Evolutionary conservation across 2,329 filamentous ascomycete genomes (phyloP).

Genomic region (Colletotrichum viniferum): DNA sequence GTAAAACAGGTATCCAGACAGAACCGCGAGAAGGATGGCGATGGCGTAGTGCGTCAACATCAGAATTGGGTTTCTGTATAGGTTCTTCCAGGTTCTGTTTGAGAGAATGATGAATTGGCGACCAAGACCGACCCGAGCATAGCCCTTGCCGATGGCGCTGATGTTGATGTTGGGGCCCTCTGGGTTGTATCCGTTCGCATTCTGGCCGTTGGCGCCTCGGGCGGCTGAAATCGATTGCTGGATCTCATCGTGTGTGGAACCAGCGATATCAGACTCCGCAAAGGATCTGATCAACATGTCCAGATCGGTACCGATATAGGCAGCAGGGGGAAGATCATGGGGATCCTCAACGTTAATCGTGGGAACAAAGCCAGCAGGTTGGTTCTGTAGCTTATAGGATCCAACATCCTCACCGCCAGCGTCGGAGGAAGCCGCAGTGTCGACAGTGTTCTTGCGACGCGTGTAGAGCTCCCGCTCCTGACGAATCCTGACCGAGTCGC

Average conservation of each 20-base stretch:
- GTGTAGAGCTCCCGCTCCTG: slow-evolving; percentile 93
- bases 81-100: slow-evolving; percentile 90
- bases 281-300: slow-evolving; percentile 82
- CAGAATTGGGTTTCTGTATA: slow-evolving; percentile 96
- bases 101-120: slow-evolving; percentile 91
- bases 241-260: slow-evolving; percentile 79
- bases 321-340: slow-evolving; percentile 65
- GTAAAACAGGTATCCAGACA: slow-evolving; percentile 95
- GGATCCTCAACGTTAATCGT: slow-evolving; percentile 72
- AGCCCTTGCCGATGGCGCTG: slow-evolving; percentile 75
- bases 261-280: slow-evolving; percentile 76
- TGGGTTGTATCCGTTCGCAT: slow-evolving; percentile 56
- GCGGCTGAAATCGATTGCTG: slow-evolving; percentile 69
- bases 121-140: slow-evolving; percentile 77
- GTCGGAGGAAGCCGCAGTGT: slow-evolving; percentile 68
- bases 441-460: slow-evolving; percentile 69
- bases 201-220: slow-evolving; percentile 68
- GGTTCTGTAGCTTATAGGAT: slow-evolving; percentile 56
- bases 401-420: slow-evolving; percentile 54
- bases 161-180: slow-evolving; percentile 53
- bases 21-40: slow-evolving; percentile 89
- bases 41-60: slow-evolving; percentile 99
- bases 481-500: slow-evolving; percentile 80
- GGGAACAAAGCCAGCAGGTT: slow-evolving; percentile 47
- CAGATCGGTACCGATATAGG: slow-evolving; percentile 73